Percentiles rank a stretch among this genome's conserved stretches.
These are phyloP conservation scores for Tolypocladium tropicale DNA, from an alignment of 2,329 filamentous ascomycete species.

Conservation along the genomic window DNA sequence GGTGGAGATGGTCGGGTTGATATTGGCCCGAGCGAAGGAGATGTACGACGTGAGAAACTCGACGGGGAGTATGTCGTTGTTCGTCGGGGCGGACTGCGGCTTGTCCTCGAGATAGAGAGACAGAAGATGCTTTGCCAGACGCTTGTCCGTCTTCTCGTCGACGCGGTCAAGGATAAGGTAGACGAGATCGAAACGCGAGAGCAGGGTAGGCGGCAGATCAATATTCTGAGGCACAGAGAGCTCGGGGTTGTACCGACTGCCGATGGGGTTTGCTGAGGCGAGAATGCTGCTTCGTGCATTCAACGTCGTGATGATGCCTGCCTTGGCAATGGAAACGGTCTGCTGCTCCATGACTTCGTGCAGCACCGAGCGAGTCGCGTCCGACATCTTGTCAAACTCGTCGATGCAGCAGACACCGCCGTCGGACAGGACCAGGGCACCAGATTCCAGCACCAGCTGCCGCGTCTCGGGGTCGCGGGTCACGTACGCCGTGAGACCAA, in stretches of 20 bases:
- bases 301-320: conserved; percentile 91
- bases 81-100: conserved; percentile 69
- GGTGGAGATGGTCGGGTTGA: conserved; percentile 72
- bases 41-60: conserved; percentile 97
- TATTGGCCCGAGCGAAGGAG: conserved; percentile 80
- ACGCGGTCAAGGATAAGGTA: conserved; percentile 93
- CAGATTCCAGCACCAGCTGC: conserved; percentile 71
- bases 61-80: conserved; percentile 74
- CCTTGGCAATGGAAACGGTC: conserved; percentile 77
- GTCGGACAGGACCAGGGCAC: conserved; percentile 68
- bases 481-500: conserved; percentile 72
- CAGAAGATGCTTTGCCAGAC: conserved; percentile 82
- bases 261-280: conserved; percentile 94
- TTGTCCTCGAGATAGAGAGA: conserved; percentile 95
- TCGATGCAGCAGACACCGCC: conserved; percentile 79
- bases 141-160: conserved; percentile 81
- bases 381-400: conserved; percentile 82
- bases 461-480: conserved; percentile 72
- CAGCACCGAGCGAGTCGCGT: conserved; percentile 66
- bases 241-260: conserved; percentile 94
- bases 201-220: conserved; percentile 84
- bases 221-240: conserved; percentile 96
- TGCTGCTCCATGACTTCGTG: conserved; percentile 88
- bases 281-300: conserved; percentile 94
- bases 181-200: conserved; percentile 93